Evolutionary conservation across 768 basidiomycete species (phyloP), one percentile per base, ranked within the genome.

Genomic region (Leccinum subtestaceum): DNA sequence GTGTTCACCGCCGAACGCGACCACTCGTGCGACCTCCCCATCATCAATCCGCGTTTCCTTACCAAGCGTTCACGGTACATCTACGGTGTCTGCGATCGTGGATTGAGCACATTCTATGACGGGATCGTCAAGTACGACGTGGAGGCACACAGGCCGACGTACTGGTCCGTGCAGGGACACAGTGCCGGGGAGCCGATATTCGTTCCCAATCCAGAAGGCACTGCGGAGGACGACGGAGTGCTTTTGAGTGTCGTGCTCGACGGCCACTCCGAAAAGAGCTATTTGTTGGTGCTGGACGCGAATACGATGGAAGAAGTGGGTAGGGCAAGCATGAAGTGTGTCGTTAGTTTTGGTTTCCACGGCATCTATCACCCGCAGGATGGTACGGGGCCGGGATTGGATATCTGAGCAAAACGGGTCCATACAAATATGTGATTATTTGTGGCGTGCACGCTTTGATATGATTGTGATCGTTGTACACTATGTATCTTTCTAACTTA

Each of bases 111-210:
- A 5, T 72, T 77, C 60, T 66, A 67, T 51, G 74, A 77, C 36
- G 65, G 70, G 3, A 46, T 77, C 45, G 67, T 76, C 63, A 77
- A 77, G 60, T 68, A 77, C 27, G 74, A 77, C 59, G 69, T 59
- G 60, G 58, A 65, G 53, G 56, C 66, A 10, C 59, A 58, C n/a
- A 57, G 38, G 21, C 58, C 69, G 11, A 66, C 55, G 9, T 61
- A 68, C 27, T 76, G 76, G 75, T 65, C 58, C 9, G 55, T 63
- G 1, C 53, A 67, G 8, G 71, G 69, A 27, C 70, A 74, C 45
- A 74, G 54, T 10, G 71, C 76, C 5, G 69, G 75, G 13, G 76
- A 77, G 61, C 72, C 77, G 17, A 73, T 78, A 43, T 78, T 77
- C 32, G 67, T 76, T 11, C 53, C 67, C 1, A 49, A 71, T n/a